phyloP scores from a whole-genome alignment of 2,329 filamentous ascomycete genomes.

The Alternaria dauci region DNA sequence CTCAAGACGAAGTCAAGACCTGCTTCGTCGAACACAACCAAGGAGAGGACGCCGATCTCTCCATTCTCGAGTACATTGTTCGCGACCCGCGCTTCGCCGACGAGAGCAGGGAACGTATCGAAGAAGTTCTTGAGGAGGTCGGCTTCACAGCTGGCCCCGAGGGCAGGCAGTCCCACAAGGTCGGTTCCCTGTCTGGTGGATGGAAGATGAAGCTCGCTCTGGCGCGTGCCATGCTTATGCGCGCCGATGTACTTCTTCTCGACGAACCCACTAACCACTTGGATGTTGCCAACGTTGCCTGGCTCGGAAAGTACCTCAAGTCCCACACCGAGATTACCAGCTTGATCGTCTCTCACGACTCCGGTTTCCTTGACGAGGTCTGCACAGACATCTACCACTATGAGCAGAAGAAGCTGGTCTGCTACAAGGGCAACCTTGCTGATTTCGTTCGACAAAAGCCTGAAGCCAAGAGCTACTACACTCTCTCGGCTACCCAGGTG shows the following conservation, averaged over 20 bases:
- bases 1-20: constrained; percentile 89
- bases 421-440: constrained; percentile 82
- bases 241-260: constrained; percentile 92
- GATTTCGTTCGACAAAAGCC: constrained; percentile 89
- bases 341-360: constrained; percentile 98
- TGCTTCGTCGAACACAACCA: constrained; percentile 99
- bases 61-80: constrained; percentile 89
- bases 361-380: constrained; percentile 93
- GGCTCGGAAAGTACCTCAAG: constrained; percentile 95
- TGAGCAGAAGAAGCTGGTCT: constrained; percentile 93
- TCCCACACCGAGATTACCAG: constrained; percentile 95
- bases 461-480: constrained; percentile 98
- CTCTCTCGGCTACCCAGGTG: constrained; percentile 83
- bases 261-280: constrained; percentile 99
- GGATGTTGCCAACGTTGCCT: constrained; percentile 94
- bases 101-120: constrained; percentile 82
- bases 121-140: constrained; percentile 84
- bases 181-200: constrained; percentile 93
- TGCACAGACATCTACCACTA: constrained; percentile 99
- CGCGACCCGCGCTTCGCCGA: constrained; percentile 87
- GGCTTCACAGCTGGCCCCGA: constrained; percentile 92
- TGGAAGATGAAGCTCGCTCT: constrained; percentile 99
- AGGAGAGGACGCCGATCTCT: constrained; percentile 95
- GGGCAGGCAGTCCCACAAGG: constrained; percentile 85
- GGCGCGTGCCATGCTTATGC: constrained; percentile 94